Evolutionary conservation across 345 rosid genomes (phyloP), one percentile per base, ranked within the genome.

Genomic region (Toxicodendron radicans): DNA sequence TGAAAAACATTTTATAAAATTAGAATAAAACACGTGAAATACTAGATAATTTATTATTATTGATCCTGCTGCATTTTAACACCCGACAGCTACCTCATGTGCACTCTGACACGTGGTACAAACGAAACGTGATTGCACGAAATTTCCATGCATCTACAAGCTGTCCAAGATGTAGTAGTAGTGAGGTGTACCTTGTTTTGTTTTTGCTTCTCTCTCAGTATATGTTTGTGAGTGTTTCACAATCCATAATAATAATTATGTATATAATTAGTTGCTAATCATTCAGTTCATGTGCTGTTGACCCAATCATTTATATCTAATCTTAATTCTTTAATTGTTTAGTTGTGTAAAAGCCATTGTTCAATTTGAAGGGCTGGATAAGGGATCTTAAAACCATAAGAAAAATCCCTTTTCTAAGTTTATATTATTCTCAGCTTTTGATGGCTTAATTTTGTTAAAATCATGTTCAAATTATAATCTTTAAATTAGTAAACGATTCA

Each of bases 201-300:
- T 46, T 45, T 64, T 45, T 63, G 71, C 46, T 45, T 57, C 77
- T 81, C 59, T 61, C 81, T 65, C 30, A n/a, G n/a, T n/a, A n/a
- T 2, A 27, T 27, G 2, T 27, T 27, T 27, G 49, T 59, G 69
- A 70, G 30, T 30, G 71, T 59, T 70, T 3, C 64, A 73, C 33
- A 58, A 73, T 69, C 68, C 67, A 74, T 70, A 57, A 74, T 74
- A 56, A 69, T 74, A 56, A 74, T 74, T 48, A 49, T 11, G 59
- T 12, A 52, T 38, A 38, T 43, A 49, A 58, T 65, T 70, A 57
- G 35, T 38, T 65, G 46, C 72, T 70, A 51, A 74, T 74, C 72
- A 65, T 67, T 74, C 67, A 48, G 35, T 70, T 38, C 64, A 70
- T 58, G 76, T 79, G 79, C 64, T 58, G 67, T 27, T 69, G 62